Evolutionary conservation across 2,329 filamentous ascomycete species (phyloP), one percentile per base, ranked within the genome.

Genomic region (Dryadomyces sulphureus): DNA sequence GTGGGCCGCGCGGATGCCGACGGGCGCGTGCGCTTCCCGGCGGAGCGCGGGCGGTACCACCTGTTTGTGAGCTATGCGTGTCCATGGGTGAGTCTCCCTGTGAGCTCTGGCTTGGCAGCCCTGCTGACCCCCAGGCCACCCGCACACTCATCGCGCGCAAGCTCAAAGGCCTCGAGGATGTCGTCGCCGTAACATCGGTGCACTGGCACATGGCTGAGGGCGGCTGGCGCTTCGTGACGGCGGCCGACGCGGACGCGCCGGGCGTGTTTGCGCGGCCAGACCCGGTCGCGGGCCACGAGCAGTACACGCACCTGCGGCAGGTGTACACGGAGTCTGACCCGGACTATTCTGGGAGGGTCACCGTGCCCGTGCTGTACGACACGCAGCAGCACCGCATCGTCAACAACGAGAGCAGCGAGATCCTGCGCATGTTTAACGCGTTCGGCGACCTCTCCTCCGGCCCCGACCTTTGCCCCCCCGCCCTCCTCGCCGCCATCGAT

Each of bases 11-110:
- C 46, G n/a, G 86, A 83, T 27, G 75, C 72, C 51, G 76, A 85
- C 1, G 80, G 75, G 38, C 81, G 85, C 5, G 46, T 53, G 9
- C 66, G 80, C 61, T 95, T 88, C 55, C 84, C 87, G 5, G 75
- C 87, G 1, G 90, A 96, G 65, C 86, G 85, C 65, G 86, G 75
- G 45, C 75, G 92, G 47, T 98, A 98, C 62, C 92, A 98, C 65
- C 77, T 98, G 55, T 98, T 90, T 60, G 82, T 94, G 54, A 90
- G 83, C 57, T 94, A 94, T 64, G 89, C 89, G 7, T 95, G 89
- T 63, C 89, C 89, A 4, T 95, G 89, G 89, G 81, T 70, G 55
- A n/a, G 21, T 38, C 7, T 12, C 17, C 14, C 12, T 43, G 32
- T 16, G 21, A 7, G 11, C n/a, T 41, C 17, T n/a, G 4, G 16